phyloP scores from a whole-genome alignment of 139 green algal genomes.

The Tetraselmis striata region DNA sequence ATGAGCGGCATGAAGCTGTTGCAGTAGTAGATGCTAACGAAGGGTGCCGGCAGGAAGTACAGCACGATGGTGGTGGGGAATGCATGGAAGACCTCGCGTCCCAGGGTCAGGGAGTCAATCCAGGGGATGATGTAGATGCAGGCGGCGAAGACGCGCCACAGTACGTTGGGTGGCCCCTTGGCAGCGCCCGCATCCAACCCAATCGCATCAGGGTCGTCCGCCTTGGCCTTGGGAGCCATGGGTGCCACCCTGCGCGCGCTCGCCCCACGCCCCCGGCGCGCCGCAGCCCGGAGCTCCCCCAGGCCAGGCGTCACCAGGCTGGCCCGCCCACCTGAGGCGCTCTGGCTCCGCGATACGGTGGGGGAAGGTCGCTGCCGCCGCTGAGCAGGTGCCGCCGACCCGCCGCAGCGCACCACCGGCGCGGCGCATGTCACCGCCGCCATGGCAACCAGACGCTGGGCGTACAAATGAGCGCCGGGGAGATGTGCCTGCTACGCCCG shows the following conservation, averaged over 20 bases:
- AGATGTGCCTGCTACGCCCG: no score
- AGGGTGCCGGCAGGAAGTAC: conserved; percentile 37
- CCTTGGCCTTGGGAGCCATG: not conserved
- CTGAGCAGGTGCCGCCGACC: no score
- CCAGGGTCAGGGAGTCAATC: conserved; percentile 48
- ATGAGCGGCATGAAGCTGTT: conserved; percentile 63
- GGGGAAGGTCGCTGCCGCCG: no score
- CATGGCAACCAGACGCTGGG: no score
- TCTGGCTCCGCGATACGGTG: no score
- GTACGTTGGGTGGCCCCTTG: conserved; percentile 34
- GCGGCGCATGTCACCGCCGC: no score
- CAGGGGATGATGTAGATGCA: conserved; percentile 62
- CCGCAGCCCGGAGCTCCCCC: not conserved
- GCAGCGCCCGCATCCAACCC: conserved; percentile 13
- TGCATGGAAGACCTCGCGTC: conserved; percentile 32
- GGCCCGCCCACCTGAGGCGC: not conserved
- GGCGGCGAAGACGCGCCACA: conserved; percentile 45
- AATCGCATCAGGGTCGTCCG: conserved; percentile 13
- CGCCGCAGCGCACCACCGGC: no score
- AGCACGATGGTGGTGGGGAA: conserved; percentile 41
- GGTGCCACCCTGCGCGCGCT: no score
- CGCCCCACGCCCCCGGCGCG: no score
- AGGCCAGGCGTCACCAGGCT: not conserved
- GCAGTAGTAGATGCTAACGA: conserved; percentile 51
- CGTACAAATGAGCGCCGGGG: no score